Percentiles rank a stretch among this genome's conserved stretches.
These are phyloP conservation scores for Syzygium malaccense DNA, from an alignment of 441 rosid genomes.

Conservation along the genomic window DNA sequence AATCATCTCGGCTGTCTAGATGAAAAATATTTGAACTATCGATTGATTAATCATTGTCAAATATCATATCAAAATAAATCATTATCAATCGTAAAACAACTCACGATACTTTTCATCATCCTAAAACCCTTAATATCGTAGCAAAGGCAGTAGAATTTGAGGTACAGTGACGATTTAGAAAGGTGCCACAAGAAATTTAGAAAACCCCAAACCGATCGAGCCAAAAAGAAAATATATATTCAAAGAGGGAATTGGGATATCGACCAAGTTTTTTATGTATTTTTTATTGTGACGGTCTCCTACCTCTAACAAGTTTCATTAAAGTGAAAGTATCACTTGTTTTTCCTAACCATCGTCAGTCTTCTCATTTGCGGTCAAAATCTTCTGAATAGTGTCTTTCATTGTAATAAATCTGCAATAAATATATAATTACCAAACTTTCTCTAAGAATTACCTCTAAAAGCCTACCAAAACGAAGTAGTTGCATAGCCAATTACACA, in stretches of 20 bases:
- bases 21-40: not conserved
- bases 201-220: not conserved
- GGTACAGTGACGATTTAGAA: not conserved
- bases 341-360: not conserved
- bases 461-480: not conserved
- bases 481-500: not conserved
- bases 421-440: not conserved
- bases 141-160: not conserved
- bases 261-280: not conserved
- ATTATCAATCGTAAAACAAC: not conserved
- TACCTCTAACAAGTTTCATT: not conserved
- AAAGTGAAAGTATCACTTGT: not conserved
- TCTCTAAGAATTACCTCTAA: not conserved
- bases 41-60: not conserved
- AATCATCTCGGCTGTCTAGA: not conserved
- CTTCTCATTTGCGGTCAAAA: not conserved
- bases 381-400: not conserved
- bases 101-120: not conserved
- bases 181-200: not conserved
- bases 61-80: not conserved
- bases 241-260: not conserved
- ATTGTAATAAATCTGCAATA: not conserved
- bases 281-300: not conserved
- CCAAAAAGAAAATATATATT: not conserved
- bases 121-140: not conserved